Conservation (phyloP, 148 eudicot genomes). For the Arctostaphylos glauca region DNA sequence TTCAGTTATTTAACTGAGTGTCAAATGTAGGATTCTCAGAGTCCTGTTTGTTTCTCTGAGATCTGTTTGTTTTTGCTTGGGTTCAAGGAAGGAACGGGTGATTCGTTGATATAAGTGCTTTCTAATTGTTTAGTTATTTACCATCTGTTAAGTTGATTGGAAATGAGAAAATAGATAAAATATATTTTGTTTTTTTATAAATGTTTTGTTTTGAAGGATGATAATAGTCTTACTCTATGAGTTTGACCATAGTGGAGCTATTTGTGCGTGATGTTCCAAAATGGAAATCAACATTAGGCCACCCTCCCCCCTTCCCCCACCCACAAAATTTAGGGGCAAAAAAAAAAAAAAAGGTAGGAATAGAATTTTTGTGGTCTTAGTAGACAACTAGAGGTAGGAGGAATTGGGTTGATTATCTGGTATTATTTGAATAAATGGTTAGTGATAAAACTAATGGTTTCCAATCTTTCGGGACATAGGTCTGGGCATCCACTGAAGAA, state of each 20-base stretch:
- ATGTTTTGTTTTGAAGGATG: background rate
- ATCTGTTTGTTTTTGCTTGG: background rate
- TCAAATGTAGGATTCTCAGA: background rate
- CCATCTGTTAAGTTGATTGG: conserved; percentile 8
- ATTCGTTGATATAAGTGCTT: background rate
- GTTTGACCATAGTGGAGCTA: background rate
- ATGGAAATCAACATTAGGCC: background rate
- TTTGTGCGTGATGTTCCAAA: background rate
- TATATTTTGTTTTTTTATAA: no score
- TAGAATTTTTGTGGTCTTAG: background rate
- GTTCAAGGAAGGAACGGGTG: background rate
- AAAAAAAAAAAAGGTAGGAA: no score
- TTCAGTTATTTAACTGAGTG: background rate
- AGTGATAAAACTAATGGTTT: background rate
- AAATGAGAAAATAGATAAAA: background rate
- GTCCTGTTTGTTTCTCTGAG: background rate
- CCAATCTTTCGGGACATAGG: background rate
- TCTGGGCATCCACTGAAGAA: background rate
- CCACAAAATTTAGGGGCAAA: background rate
- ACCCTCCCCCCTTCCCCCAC: background rate
- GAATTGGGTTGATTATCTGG: background rate
- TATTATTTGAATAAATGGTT: background rate
- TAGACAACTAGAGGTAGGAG: background rate
- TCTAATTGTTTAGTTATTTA: background rate
- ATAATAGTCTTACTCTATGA: background rate